Conservation (phyloP, 371 early-diverging fungal species). For the Blakeslea trispora region DNA sequence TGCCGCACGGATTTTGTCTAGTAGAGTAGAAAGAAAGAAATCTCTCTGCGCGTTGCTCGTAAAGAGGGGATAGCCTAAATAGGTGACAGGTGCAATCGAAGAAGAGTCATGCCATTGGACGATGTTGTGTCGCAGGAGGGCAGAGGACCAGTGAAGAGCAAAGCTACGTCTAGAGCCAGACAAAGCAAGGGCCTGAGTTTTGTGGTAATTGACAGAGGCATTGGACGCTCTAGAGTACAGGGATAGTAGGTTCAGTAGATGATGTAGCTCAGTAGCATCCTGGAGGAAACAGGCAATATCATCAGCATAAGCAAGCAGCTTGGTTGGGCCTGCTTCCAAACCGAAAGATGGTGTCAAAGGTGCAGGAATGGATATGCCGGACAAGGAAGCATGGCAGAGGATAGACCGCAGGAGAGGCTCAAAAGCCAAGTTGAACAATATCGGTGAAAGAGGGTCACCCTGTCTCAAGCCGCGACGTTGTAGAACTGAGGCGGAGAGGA, state of each 20-base stretch:
- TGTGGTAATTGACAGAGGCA: no score
- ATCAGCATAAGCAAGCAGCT: constrained; percentile 19
- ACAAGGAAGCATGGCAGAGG: neutral
- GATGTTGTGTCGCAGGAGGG: neutral
- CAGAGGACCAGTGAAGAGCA: neutral
- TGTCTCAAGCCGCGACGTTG: constrained; percentile 13
- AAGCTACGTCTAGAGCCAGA: neutral
- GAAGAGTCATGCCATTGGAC: constrained; percentile 17
- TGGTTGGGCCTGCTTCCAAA: no score
- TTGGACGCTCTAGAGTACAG: constrained; percentile 20
- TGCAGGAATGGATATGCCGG: no score
- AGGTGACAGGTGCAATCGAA: neutral
- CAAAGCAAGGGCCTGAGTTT: constrained; percentile 19
- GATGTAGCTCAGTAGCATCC: neutral
- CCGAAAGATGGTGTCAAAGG: neutral
- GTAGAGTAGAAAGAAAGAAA: constrained; percentile 1
- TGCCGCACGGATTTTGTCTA: no score
- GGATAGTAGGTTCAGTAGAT: constrained; percentile 4
- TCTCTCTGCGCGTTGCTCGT: constrained; percentile 11
- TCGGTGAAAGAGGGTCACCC: constrained; percentile 13
- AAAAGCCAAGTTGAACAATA: constrained; percentile 21
- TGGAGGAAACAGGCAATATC: constrained; percentile 19
- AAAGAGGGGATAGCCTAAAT: constrained; percentile 23
- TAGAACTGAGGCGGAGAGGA: neutral
- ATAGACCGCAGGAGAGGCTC: no score